Evolutionary conservation across 495 filamentous ascomycete genomes (phyloP), one percentile per base, ranked within the genome.

Genomic region (Hypoxylon fuscum): DNA sequence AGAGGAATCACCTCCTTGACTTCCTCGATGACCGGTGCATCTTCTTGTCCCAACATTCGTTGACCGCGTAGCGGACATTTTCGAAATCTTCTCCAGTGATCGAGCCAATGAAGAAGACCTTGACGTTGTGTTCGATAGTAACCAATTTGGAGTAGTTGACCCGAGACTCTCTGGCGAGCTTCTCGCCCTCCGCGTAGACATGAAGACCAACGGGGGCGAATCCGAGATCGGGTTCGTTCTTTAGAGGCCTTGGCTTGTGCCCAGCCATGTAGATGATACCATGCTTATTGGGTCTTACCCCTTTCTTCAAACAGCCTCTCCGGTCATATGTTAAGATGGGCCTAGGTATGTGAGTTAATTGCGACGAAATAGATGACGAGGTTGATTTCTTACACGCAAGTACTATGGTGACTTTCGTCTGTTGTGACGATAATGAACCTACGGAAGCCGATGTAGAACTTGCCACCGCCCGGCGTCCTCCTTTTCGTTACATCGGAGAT

Each of bases 81-180:
- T 77, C 53, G 23, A 79, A 70, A 48, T 74, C 68, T 3, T 63
- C 59, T 3, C 48, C 31, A 1, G 52, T 48, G 15, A 85, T 74
- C 3, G 58, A 60, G n/a, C 74, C 69, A 22, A 78, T 74, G 43
- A 83, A 82, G 53, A 73, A 74, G 12, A 79, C 74, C 55, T 76
- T 77, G 50, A 76, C 67, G 44, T 81, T 78, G 68, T 82, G 79
- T 53, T 82, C 79, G 31, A 82, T 74, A 3, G 82, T 79, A 7
- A 72, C 68, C 7, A 83, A 71, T 46, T 78, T 79, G 5, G 72
- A 68, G 27, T 81, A 77, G 56, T 79, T 75, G 20, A 80, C 74
- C 2, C 79, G 77, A 9, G 79, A 82, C 51, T 80, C 78, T 34
- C 53, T 70, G 18, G 72, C 71, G 2, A 82, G 66, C 27, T 67